Percentiles rank a stretch among this genome's conserved stretches.
Conservation (phyloP, 192 early-diverging fungal genomes). For the Coemansia sp. region DNA sequence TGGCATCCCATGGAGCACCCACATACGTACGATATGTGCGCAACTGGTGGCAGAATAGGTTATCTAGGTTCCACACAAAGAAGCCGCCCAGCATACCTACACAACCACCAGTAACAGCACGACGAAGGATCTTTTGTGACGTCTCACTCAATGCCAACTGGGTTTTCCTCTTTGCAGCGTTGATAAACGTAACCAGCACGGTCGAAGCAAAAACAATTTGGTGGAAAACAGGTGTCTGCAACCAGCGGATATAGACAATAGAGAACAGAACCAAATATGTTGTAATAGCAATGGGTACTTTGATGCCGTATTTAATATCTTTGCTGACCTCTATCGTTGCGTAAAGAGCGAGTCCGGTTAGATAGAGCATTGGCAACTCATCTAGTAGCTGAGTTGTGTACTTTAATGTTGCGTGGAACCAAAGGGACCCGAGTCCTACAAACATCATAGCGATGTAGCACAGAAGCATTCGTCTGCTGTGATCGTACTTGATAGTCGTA, state of each 20-base stretch:
- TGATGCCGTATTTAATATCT: conserved; percentile 26
- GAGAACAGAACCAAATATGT: conserved; percentile 49
- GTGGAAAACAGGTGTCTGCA: conserved; percentile 67
- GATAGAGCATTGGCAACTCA: conserved; percentile 73
- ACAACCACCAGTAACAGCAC: conserved; percentile 13
- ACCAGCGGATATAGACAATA: conserved; percentile 56
- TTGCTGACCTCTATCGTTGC: conserved; percentile 39
- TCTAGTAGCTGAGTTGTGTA: conserved; percentile 69
- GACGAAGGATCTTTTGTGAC: conserved; percentile 22
- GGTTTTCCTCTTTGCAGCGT: conserved; percentile 23
- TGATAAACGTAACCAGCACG: conserved; percentile 13
- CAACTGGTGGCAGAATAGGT: conserved; percentile 61
- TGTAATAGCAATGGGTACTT: conserved; percentile 40
- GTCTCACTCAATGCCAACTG: conserved; percentile 14
- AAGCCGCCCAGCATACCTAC: conserved; percentile 55
- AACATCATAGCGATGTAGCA: conserved; percentile 56
- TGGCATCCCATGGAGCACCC: conserved; percentile 51
- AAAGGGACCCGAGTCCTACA: conserved; percentile 63
- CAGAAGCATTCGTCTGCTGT: conserved; percentile 51
- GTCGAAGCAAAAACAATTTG: conserved; percentile 54
- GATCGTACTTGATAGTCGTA: conserved; percentile 39
- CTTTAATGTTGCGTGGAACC: conserved; percentile 73
- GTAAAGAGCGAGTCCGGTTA: conserved; percentile 45
- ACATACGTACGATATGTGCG: conserved; percentile 52
- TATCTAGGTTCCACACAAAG: conserved; percentile 73